Evolutionary conservation across 129 eudicot genomes (phyloP), one percentile per base, ranked within the genome.

Genomic region (Tagetes patula): DNA sequence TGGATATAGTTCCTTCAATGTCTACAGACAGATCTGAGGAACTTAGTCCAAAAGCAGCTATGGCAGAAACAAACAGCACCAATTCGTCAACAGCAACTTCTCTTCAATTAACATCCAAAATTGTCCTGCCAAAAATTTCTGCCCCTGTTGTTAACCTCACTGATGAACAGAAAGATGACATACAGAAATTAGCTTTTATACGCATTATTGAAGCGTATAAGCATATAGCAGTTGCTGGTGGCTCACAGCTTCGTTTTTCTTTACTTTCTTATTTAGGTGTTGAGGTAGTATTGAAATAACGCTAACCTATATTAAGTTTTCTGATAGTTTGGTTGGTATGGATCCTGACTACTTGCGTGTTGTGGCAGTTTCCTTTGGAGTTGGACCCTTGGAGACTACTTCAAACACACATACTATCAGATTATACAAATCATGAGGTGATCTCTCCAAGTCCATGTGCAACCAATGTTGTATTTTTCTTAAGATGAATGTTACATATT

Each of bases 1-100:
- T 66, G 47, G 95, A 94, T 36, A 45, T 79, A 47, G 74, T 79
- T 80, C 96, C 95, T 50, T 88, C 97, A 41, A 31, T 86, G 59
- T 95, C 99, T 42, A 86, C 91, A 50, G 99, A 95, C 71, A 91
- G 80, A 76, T 91, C 99, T 47, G 99, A 95, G 82, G 99, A 95
- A 77, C 91, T 88, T 80, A 90, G 99, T 69, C 90, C 95, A 45
- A 93, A 86, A 80, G 82, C 88, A 46, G 83, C 81, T 47, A 72
- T 67, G 59, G 72, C 74, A 30, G 97, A 90, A 50, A 72, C 80
- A 75, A 86, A 76, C 69, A 82, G 80, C 72, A 79, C 75, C 32
- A 86, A 64, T 67, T 80, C 89, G 67, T 86, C 91, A 12, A 83
- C 85, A 37, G 91, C 87, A 75, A 94, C 88, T 80, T 95, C 97